Percentiles rank a stretch among this genome's conserved stretches.
These are phyloP conservation scores for Candolleomyces aberdarensis DNA, from an alignment of 768 basidiomycete genomes.

Conservation along the genomic window DNA sequence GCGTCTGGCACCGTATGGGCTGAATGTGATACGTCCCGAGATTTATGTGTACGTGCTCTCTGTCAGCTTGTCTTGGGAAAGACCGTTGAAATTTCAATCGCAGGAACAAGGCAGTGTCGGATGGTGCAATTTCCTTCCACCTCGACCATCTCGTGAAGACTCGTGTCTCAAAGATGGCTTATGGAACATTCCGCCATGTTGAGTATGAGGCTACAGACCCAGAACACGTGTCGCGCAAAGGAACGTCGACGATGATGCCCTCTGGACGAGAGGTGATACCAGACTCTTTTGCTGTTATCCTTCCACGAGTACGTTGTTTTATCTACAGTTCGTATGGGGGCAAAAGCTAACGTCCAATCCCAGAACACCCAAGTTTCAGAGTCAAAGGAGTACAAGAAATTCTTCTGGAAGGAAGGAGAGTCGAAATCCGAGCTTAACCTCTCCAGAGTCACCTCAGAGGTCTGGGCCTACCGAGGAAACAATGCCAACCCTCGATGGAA, in stretches of 20 bases:
- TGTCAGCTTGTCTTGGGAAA: no score
- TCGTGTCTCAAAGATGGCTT: slow-evolving; percentile 44
- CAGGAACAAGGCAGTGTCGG: slow-evolving; percentile 46
- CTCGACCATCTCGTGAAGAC: slow-evolving; percentile 39
- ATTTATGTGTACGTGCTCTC: slow-evolving; percentile 18
- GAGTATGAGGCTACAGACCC: slow-evolving; percentile 28
- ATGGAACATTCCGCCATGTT: slow-evolving; percentile 31
- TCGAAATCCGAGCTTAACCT: background rate
- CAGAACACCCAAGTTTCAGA: no score
- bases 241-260: slow-evolving; percentile 25
- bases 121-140: slow-evolving; percentile 43
- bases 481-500: background rate
- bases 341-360: no score
- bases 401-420: slow-evolving; percentile 4
- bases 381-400: no score
- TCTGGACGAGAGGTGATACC: background rate
- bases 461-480: background rate
- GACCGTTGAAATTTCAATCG: background rate
- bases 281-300: background rate
- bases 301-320: background rate
- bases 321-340: background rate
- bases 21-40: slow-evolving; percentile 20
- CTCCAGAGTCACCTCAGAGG: no score
- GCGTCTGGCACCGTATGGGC: slow-evolving; percentile 9
- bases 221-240: slow-evolving; percentile 33